Evolutionary conservation across 192 early-diverging fungal species (phyloP).

Genomic region (Rhizophagus prolifer): DNA sequence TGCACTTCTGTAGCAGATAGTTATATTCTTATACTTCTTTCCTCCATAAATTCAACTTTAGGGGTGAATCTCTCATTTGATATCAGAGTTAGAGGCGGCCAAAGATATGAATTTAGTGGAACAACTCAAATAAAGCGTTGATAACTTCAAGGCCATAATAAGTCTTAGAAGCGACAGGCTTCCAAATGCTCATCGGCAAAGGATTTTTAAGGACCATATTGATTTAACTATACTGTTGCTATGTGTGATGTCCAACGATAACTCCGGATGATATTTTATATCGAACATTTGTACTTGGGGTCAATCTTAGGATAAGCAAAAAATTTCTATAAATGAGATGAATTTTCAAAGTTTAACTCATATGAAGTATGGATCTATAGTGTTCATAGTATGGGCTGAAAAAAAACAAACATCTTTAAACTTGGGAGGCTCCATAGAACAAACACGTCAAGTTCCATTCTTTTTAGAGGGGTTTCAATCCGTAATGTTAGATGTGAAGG

Average conservation of each 20-base stretch:
- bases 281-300: slow-evolving; percentile 25
- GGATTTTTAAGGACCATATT: slow-evolving; percentile 7
- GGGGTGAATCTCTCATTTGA: slow-evolving; percentile 12
- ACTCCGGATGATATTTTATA: slow-evolving; percentile 24
- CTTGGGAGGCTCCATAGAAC: slow-evolving; percentile 8
- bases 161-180: slow-evolving; percentile 30
- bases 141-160: slow-evolving; percentile 25
- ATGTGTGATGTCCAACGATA: slow-evolving; percentile 8
- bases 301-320: slow-evolving; percentile 34
- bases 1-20: neutral
- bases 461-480: slow-evolving; percentile 1
- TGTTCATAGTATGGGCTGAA: slow-evolving; percentile 14
- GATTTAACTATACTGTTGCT: slow-evolving; percentile 25
- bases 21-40: neutral
- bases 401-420: slow-evolving; percentile 18
- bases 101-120: slow-evolving; percentile 32
- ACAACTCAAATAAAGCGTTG: slow-evolving; percentile 26
- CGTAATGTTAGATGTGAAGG: slow-evolving; percentile 1
- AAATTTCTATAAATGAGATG: too few species aligned
- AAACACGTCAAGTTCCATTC: neutral
- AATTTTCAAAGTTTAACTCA: neutral
- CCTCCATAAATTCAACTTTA: slow-evolving; percentile 12
- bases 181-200: slow-evolving; percentile 20
- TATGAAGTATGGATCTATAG: slow-evolving; percentile 17
- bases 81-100: slow-evolving; percentile 3